Percentiles rank a stretch among this genome's conserved stretches.
phyloP scores from a whole-genome alignment of 352 stramenopile genomes.

The Pythium aphanidermatum region DNA sequence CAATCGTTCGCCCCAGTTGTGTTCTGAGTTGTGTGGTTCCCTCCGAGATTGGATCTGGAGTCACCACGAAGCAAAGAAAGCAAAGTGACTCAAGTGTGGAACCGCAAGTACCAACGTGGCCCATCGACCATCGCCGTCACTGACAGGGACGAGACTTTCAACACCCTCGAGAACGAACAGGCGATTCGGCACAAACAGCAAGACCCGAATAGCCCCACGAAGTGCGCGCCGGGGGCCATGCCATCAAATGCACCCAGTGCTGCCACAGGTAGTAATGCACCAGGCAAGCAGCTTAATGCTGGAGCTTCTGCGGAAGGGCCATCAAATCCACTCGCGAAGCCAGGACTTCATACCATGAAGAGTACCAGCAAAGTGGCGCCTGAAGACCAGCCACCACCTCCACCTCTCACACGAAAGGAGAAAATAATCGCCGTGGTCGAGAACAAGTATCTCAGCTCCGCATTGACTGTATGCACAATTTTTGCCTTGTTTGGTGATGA shows the following conservation, averaged over 20 bases:
- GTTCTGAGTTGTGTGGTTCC: constrained; percentile 10
- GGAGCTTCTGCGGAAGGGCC: constrained; percentile 13
- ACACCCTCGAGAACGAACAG: constrained; percentile 2
- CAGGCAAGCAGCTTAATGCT: constrained; percentile 7
- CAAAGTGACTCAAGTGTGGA: constrained; percentile 23
- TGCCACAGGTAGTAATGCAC: constrained; percentile 3
- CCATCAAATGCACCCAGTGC: constrained; percentile 22
- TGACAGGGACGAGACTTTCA: constrained; percentile 20
- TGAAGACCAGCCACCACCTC: constrained; percentile 33
- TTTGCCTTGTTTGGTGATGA: constrained; percentile 88
- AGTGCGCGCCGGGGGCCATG: constrained; percentile 16
- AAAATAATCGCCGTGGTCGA: constrained; percentile 52
- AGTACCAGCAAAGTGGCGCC: constrained; percentile 65
- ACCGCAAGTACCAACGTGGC: constrained; percentile 25
- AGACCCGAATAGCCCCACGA: constrained; percentile 4
- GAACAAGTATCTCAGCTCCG: constrained; percentile 61
- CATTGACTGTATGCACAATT: constrained; percentile 71
- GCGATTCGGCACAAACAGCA: constrained; percentile 2
- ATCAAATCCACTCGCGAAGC: constrained; percentile 16
- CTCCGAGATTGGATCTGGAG: constrained; percentile 23
- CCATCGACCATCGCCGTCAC: constrained; percentile 23
- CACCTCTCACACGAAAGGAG: constrained; percentile 31
- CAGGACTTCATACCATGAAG: constrained; percentile 20
- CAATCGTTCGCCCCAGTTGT: not conserved
- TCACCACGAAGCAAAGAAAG: constrained; percentile 14